Conservation (phyloP, 345 rosid species). For the thale cress (Arabidopsis thaliana) region TAIR10.1 NC_003075.7:10677501-10678000, state of each 20-base stretch:
- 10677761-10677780: slow-evolving; percentile 7
- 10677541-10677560: neutral
- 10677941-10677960: neutral
- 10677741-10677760: neutral
- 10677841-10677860: slow-evolving; percentile 79
- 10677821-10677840: slow-evolving; percentile 71
- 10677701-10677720: neutral
- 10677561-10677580: slow-evolving; percentile 78
- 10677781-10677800: slow-evolving; percentile 75
- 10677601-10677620: slow-evolving; percentile 66
- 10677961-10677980: slow-evolving; percentile 1
- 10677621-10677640: slow-evolving; percentile 71
- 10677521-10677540: neutral
- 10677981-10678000: slow-evolving; percentile 77
- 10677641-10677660: slow-evolving; percentile 86
- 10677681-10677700: neutral
- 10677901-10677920: neutral
- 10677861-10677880: slow-evolving; percentile 72
- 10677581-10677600: slow-evolving; percentile 81
- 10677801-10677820: slow-evolving; percentile 92
- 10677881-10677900: slow-evolving; percentile 66
- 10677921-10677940: slow-evolving; percentile 2
- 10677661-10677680: slow-evolving; percentile 76
- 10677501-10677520: neutral
- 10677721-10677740: neutral